Percentiles rank a stretch among this genome's conserved stretches.
Conservation (phyloP, 495 filamentous ascomycete species). For the Penicillium canariense region DNA sequence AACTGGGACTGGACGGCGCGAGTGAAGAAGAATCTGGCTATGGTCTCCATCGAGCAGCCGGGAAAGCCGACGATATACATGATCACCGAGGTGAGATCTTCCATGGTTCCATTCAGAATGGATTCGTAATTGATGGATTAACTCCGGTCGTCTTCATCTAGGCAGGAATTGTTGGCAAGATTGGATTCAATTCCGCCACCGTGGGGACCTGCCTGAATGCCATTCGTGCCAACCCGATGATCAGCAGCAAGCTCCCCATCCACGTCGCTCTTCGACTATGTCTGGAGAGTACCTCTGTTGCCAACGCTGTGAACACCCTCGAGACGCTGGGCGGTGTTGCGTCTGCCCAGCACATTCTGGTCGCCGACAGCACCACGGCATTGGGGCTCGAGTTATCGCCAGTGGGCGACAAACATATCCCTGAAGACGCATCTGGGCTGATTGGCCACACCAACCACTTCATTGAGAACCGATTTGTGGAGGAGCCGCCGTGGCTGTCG, state of each 20-base stretch:
- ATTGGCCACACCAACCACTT: constrained; percentile 66
- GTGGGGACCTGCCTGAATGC: constrained; percentile 70
- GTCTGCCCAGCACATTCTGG: constrained; percentile 58
- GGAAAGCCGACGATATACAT: constrained; percentile 50
- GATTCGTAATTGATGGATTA: too few species aligned
- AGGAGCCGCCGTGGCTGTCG: constrained; percentile 52
- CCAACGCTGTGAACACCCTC: constrained; percentile 49
- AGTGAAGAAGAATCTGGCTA: constrained; percentile 53
- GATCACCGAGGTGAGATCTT: constrained; percentile 41
- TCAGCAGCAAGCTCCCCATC: constrained; percentile 54
- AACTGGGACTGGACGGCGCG: constrained; percentile 63
- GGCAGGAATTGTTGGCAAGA: constrained; percentile 70
- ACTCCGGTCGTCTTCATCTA: too few species aligned
- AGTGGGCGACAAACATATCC: constrained; percentile 49
- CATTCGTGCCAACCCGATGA: constrained; percentile 57
- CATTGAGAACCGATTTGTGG: constrained; percentile 45
- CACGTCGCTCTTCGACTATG: constrained; percentile 61
- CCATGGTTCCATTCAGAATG: too few species aligned
- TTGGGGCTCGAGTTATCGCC: constrained; percentile 60
- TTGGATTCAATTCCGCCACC: constrained; percentile 61
- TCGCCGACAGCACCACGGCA: constrained; percentile 53
- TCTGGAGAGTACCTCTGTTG: constrained; percentile 54
- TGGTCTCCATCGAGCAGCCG: constrained; percentile 50
- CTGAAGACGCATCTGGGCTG: constrained; percentile 43
- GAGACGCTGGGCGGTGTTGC: constrained; percentile 53